A percentile compares a stretch with the other conserved stretches of the same genome.
Conservation (phyloP, 805 yeast genomes). For the Saccharomycopsis fodiens region DNA sequence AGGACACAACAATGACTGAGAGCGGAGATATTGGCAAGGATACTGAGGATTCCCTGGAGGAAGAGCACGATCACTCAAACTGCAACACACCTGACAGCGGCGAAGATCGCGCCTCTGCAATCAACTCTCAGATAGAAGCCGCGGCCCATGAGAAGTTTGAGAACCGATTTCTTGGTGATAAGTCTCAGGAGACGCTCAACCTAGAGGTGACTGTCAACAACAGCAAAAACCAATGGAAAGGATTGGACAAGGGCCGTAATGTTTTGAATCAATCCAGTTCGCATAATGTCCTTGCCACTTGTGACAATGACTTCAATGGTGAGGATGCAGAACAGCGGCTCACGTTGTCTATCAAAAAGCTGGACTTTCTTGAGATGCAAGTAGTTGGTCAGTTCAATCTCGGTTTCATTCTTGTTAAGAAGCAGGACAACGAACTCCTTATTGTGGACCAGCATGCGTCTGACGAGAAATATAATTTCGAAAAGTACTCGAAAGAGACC, state of each 20-base stretch:
- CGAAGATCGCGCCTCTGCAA: too few species aligned
- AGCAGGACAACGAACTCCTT: slow-evolving; percentile 52
- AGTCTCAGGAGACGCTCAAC: neutral
- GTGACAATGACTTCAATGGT: slow-evolving; percentile 40
- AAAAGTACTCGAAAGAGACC: slow-evolving; percentile 48
- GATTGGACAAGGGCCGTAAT: too few species aligned
- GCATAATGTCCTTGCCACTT: neutral
- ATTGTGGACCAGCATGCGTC: slow-evolving; percentile 97
- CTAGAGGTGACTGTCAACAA: neutral
- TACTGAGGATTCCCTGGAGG: too few species aligned
- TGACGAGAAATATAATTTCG: slow-evolving; percentile 92
- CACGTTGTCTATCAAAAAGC: slow-evolving; percentile 55
- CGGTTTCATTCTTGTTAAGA: slow-evolving; percentile 81
- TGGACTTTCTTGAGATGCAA: slow-evolving; percentile 68
- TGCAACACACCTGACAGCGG: too few species aligned
- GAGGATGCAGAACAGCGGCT: slow-evolving; percentile 50
- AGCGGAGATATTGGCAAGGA: too few species aligned
- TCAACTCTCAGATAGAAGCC: neutral
- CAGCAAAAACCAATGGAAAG: neutral
- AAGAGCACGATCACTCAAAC: too few species aligned
- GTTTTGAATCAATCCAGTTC: too few species aligned
- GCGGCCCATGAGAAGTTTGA: neutral
- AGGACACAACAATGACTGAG: too few species aligned
- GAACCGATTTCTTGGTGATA: neutral
- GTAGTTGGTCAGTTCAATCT: slow-evolving; percentile 89